Evolutionary conservation across 148 eudicot species (phyloP).

Genomic region (Silene uniflora): DNA sequence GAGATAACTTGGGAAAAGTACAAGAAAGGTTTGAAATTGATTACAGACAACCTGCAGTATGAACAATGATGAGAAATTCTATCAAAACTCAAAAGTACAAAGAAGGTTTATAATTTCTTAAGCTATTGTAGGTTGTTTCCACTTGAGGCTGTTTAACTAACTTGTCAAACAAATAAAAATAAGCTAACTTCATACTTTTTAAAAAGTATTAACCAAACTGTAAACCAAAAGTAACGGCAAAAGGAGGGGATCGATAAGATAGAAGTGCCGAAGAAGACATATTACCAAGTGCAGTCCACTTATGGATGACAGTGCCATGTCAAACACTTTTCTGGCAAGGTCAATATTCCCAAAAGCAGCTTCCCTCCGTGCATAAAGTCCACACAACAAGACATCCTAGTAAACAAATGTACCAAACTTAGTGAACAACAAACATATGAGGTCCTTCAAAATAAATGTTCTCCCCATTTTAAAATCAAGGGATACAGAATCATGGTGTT

Average conservation of each 20-base stretch:
- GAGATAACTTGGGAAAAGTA: background rate
- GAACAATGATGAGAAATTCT: background rate
- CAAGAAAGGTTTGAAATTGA: background rate
- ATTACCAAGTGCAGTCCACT: constrained; percentile 58
- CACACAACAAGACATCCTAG: constrained; percentile 84
- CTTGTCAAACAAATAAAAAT: background rate
- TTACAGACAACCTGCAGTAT: background rate
- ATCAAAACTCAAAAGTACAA: background rate
- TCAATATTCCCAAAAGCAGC: constrained; percentile 79
- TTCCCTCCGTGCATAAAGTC: constrained; percentile 91
- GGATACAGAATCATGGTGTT: background rate
- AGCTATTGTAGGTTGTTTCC: background rate
- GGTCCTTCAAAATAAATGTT: constrained; percentile 3
- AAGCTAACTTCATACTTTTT: background rate
- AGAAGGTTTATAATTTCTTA: background rate
- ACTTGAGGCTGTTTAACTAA: background rate
- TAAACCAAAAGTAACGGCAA: background rate
- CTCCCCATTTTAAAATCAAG: background rate
- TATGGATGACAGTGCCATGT: constrained; percentile 83
- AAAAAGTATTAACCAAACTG: constrained; percentile 4
- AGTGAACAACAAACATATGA: background rate
- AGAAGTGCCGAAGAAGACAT: constrained; percentile 3
- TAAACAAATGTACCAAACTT: constrained; percentile 13
- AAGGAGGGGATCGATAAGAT: background rate
- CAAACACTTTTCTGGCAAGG: constrained; percentile 84